A percentile compares a stretch with the other conserved stretches of the same genome.
Conservation (phyloP, 345 rosid species). For the Moricandia moricandioides region DNA sequence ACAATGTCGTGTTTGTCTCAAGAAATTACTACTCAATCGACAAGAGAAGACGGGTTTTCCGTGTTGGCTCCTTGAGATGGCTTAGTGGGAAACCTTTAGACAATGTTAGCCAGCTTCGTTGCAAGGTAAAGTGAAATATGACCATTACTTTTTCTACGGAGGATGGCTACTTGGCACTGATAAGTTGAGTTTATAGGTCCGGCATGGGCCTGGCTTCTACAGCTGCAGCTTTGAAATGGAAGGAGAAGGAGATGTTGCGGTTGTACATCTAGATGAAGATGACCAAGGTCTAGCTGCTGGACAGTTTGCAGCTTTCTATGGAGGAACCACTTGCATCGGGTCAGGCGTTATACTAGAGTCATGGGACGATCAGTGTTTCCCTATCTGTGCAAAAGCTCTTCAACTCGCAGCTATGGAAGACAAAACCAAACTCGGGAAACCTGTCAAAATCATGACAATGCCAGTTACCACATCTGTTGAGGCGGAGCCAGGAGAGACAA, state of each 20-base stretch:
- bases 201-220: slow-evolving; percentile 90
- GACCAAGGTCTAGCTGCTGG: slow-evolving; percentile 97
- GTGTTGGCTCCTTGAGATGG: slow-evolving; percentile 84
- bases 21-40: slow-evolving; percentile 82
- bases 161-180: background rate
- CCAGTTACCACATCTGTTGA: slow-evolving; percentile 31
- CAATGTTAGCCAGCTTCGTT: slow-evolving; percentile 47
- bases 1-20: slow-evolving; percentile 85
- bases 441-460: slow-evolving; percentile 66
- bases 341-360: slow-evolving; percentile 86
- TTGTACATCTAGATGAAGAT: slow-evolving; percentile 63
- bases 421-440: slow-evolving; percentile 78
- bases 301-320: slow-evolving; percentile 85
- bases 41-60: slow-evolving; percentile 76
- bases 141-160: background rate
- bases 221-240: slow-evolving; percentile 54
- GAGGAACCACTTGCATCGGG: slow-evolving; percentile 64
- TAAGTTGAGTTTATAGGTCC: slow-evolving; percentile 51
- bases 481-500: background rate
- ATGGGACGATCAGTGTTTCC: slow-evolving; percentile 79
- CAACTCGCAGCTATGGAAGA: slow-evolving; percentile 71
- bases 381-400: slow-evolving; percentile 71
- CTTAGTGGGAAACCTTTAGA: slow-evolving; percentile 52
- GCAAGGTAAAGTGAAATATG: slow-evolving; percentile 57
- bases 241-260: slow-evolving; percentile 45